These are phyloP conservation scores for Flaveria trinervia DNA, from an alignment of 129 eudicot species.

Conservation along the genomic window DNA sequence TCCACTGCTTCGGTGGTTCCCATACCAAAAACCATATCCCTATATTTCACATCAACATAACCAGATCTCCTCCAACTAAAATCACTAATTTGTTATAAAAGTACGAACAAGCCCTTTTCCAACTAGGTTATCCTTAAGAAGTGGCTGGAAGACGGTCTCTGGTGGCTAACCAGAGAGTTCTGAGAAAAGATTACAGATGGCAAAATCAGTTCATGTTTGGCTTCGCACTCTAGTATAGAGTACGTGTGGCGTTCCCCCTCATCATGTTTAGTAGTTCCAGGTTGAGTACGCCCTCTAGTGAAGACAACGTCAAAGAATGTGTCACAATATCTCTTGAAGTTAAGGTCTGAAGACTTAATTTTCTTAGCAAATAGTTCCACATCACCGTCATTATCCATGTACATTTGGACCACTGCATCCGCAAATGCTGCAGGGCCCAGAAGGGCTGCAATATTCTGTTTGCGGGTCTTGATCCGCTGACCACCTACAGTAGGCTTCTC, in stretches of 20 bases:
- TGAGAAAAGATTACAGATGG: constrained; percentile 94
- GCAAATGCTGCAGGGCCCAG: constrained; percentile 99
- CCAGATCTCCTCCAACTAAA: no score
- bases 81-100: constrained; percentile 64
- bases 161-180: constrained; percentile 96
- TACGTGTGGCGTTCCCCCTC: constrained; percentile 94
- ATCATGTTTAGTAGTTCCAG: constrained; percentile 92
- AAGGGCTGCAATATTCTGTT: constrained; percentile 99
- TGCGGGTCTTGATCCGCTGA: constrained; percentile 99
- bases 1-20: no score
- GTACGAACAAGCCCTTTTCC: constrained; percentile 92
- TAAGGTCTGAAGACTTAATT: constrained; percentile 88
- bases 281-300: constrained; percentile 95
- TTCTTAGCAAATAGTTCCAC: constrained; percentile 97
- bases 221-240: constrained; percentile 75
- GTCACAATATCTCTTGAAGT: constrained; percentile 97
- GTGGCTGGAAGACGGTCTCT: constrained; percentile 95
- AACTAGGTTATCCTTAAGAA: constrained; percentile 94
- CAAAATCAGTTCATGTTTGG: constrained; percentile 77
- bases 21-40: no score
- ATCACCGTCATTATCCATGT: constrained; percentile 99
- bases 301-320: constrained; percentile 98
- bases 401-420: constrained; percentile 99
- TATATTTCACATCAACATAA: no score
- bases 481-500: constrained; percentile 99